Conservation (phyloP, 129 eudicot genomes). For the Oenanthe sinensis region DNA sequence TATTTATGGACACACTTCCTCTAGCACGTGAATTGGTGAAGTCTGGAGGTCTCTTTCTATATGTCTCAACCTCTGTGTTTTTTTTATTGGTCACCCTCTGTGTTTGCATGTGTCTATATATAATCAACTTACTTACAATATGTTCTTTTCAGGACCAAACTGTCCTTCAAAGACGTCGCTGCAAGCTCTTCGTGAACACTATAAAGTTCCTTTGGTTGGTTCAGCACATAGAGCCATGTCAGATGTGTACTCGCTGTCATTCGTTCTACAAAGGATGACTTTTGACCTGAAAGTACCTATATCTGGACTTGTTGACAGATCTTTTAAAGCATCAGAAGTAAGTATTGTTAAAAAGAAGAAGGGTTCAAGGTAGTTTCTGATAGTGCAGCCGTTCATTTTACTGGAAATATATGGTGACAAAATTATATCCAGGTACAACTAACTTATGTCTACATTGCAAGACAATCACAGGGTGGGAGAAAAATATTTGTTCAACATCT, state of each 20-base stretch:
- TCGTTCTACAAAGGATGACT: slow-evolving; percentile 55
- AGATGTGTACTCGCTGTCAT: slow-evolving; percentile 48
- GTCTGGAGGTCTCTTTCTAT: slow-evolving; percentile 41
- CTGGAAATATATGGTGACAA: background rate
- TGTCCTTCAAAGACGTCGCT: slow-evolving; percentile 30
- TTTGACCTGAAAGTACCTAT: slow-evolving; percentile 46
- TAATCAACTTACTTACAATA: background rate
- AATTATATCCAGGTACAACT: background rate
- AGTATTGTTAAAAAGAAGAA: slow-evolving; percentile 39
- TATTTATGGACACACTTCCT: slow-evolving; percentile 60
- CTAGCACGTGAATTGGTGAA: slow-evolving; percentile 50
- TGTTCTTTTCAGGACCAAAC: slow-evolving; percentile 33
- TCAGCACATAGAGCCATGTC: slow-evolving; percentile 85
- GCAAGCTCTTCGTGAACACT: slow-evolving; percentile 58
- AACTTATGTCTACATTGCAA: background rate
- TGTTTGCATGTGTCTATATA: background rate
- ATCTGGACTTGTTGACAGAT: slow-evolving; percentile 30
- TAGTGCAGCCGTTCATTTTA: background rate
- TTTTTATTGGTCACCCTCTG: background rate
- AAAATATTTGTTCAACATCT: background rate
- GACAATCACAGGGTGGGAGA: background rate
- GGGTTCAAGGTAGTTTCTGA: slow-evolving; percentile 18
- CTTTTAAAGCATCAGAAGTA: slow-evolving; percentile 44
- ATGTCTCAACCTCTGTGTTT: slow-evolving; percentile 10
- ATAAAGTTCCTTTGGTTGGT: slow-evolving; percentile 40